Conservation (phyloP, 345 rosid species). For the Arabidopsis suecica region DNA sequence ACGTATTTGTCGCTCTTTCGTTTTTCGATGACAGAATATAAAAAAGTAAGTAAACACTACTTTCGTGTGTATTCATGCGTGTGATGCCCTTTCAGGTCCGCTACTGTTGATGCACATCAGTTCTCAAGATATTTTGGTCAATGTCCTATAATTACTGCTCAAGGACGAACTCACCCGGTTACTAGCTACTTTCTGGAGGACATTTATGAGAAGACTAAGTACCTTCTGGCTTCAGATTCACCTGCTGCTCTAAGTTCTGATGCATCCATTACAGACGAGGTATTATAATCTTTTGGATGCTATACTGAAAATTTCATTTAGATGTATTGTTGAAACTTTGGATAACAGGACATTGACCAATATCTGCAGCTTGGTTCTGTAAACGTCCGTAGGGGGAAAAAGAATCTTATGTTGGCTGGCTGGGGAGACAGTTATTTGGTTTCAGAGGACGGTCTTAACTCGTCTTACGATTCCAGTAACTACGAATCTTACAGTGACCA, state of each 20-base stretch:
- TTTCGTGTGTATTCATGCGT: slow-evolving; percentile 19
- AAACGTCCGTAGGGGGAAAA: slow-evolving; percentile 79
- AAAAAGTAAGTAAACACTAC: slow-evolving; percentile 5
- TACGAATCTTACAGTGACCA: slow-evolving; percentile 72
- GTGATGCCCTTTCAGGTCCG: slow-evolving; percentile 66
- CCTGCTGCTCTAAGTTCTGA: slow-evolving; percentile 71
- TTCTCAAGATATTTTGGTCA: slow-evolving; percentile 85
- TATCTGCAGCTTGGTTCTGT: slow-evolving; percentile 70
- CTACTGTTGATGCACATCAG: slow-evolving; percentile 87
- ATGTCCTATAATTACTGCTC: slow-evolving; percentile 88
- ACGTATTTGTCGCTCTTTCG: slow-evolving; percentile 40
- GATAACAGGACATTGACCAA: neutral
- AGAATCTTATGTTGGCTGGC: slow-evolving; percentile 88
- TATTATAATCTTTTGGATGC: slow-evolving; percentile 14
- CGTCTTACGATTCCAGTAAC: slow-evolving; percentile 59
- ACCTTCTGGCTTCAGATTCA: slow-evolving; percentile 84
- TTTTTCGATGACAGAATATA: slow-evolving; percentile 9
- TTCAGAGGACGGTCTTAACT: slow-evolving; percentile 72
- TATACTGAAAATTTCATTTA: slow-evolving; percentile 8
- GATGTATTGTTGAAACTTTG: slow-evolving; percentile 19
- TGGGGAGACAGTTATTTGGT: slow-evolving; percentile 93
- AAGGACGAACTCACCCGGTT: slow-evolving; percentile 92
- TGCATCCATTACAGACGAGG: slow-evolving; percentile 62
- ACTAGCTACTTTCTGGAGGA: slow-evolving; percentile 82
- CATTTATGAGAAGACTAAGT: slow-evolving; percentile 69